Base-by-base conservation (phyloP, 2,329 filamentous ascomycete genomes). In the Helicocarpus griseus region DNA sequence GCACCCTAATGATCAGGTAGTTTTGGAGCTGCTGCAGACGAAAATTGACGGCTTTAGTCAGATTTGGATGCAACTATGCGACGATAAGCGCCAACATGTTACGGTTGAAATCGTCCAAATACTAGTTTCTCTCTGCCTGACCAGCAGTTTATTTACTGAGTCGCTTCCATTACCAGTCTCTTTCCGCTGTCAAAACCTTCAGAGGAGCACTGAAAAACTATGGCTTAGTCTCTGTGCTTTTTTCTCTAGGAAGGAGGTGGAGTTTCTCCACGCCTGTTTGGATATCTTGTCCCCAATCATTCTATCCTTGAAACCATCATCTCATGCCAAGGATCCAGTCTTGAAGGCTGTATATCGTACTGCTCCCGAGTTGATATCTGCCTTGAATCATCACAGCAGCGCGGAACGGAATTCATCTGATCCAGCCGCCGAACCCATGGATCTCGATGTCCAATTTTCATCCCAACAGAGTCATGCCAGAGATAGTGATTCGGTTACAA, bases 51-150 rank as follows among this genome's bases (percentile, higher is more conserved):
- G 63, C 22, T 70, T 76, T 36, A 58, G 63, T 33, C 69, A 73
- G 52, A 61, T 64, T 9, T 78, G 75, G 74, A 64, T 64, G 46
- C 65, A 69, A 21, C 64, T 71, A 52, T 63, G 58, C 26, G 58
- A 66, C 35, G 68, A 74, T 17, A 73, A 67, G 40, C 63, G 67
- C n/a, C 68, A 72, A 48, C 69, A 69, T 57, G 65, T 79, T 14
- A 77, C 72, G 22, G 59, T 67, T 5, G 75, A 79, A 51, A 72
- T 77, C 60, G 61, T 78, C 55, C 74, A 75, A 35, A 69, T 76
- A 28, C 51, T 77, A n/a, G 64, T 66, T 5, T 75, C 72, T n/a
- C 67, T 77, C 43, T 77, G 73, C 58, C 65, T 76, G 19, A 65
- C 73, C 21, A 64, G 61, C 22, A 60, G 62, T 19, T 53, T 76